Percentiles rank a stretch among this genome's conserved stretches.
Evolutionary conservation across 345 rosid species (phyloP).

Genomic region (Raphanus sativus): DNA sequence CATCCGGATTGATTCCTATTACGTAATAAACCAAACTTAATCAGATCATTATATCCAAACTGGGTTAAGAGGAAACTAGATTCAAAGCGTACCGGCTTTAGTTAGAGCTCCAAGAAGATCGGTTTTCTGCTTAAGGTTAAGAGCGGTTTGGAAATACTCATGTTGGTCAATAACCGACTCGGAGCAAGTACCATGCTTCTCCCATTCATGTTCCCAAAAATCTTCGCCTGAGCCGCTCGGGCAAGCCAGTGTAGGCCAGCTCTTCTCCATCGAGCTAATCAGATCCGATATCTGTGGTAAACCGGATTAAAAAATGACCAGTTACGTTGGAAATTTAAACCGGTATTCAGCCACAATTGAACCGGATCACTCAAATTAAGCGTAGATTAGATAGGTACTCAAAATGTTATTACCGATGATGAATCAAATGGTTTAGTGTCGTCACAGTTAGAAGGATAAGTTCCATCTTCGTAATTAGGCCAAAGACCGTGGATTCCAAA

Average conservation of each 20-base stretch:
- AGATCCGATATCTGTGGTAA: slow-evolving; percentile 57
- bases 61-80: too few species aligned
- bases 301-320: neutral
- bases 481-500: slow-evolving; percentile 94
- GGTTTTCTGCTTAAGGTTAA: slow-evolving; percentile 48
- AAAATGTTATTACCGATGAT: slow-evolving; percentile 45
- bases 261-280: slow-evolving; percentile 49
- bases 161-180: slow-evolving; percentile 73
- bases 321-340: neutral
- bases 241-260: slow-evolving; percentile 91
- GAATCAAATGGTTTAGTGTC: slow-evolving; percentile 47
- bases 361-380: neutral
- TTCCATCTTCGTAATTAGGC: slow-evolving; percentile 83
- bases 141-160: slow-evolving; percentile 63
- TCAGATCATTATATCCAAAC: neutral
- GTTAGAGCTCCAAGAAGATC: slow-evolving; percentile 57
- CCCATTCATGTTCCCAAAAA: slow-evolving; percentile 97
- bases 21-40: neutral
- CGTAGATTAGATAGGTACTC: neutral
- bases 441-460: slow-evolving; percentile 84
- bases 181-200: slow-evolving; percentile 93
- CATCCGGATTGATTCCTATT: slow-evolving; percentile 68
- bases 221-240: slow-evolving; percentile 58
- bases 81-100: slow-evolving; percentile 49
- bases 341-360: neutral